Base-by-base conservation (phyloP, 768 basidiomycete species). In the Pulveroboletus sp. region DNA sequence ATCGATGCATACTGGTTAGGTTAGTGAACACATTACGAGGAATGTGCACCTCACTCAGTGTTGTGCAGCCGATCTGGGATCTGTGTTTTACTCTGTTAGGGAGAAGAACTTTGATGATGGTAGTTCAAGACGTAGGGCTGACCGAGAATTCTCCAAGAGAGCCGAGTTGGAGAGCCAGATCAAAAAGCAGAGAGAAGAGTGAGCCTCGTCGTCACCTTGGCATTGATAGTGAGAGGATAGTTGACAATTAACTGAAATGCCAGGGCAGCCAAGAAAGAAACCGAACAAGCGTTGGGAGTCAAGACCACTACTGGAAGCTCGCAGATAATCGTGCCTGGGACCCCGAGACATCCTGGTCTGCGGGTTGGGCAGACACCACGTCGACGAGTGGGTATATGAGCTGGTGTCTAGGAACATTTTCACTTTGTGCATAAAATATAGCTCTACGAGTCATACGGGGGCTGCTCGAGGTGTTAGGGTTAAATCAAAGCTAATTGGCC, bases 1-100 rank as follows among this genome's bases (percentile, higher is more conserved):
- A 89, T 98, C 54, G 93, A 98, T 64, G 85, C 96, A 4, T 93
- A 93, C 69, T 99, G 96, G 96, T 79, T 98, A 32, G 93, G 93
- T 90, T 69, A 77, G 65, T 47, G 3, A 6, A 40, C 11, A 4
- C 46, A 0, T 37, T 51, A 8, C 35, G 10, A 35, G 27, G 26
- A 39, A 38, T n/a, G 11, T 26, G 40, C 27, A 11, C 41, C 3
- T 53, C 36, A 42, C 57, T 53, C 38, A 50, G 28, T 13, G 13
- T 55, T 50, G 7, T 53, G 18, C 58, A 93, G 93, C 94, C 59
- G 93, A 96, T 55, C 79, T 96, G 36, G 94, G 94, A 54, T 89
- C 90, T 46, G 93, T 96, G 15, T 97, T 96, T 77, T 98, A 92
- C 74, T 94, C 93, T 24, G 94, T 96, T 46, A 88, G 93, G 65